Evolutionary conservation across 176 grass and related monocot genomes (phyloP).

Genomic region (Oryza brachyantha): DNA sequence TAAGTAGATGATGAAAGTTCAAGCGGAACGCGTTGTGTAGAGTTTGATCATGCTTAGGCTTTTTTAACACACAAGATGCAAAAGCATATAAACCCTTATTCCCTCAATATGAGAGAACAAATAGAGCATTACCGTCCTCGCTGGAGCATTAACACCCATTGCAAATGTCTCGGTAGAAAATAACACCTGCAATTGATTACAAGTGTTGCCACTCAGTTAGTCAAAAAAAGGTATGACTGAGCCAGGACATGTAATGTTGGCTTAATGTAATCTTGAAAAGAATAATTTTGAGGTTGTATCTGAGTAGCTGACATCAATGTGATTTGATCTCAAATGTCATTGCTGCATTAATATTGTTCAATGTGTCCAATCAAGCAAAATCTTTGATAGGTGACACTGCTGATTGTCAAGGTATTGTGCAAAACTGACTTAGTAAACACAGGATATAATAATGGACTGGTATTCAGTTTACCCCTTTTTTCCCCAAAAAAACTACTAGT

Average conservation of each 20-base stretch:
- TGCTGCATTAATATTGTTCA: neutral
- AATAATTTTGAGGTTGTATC: neutral
- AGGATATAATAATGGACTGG: neutral
- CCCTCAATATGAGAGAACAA: slow-evolving; percentile 3
- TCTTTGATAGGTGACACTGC: neutral
- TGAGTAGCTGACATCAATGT: neutral
- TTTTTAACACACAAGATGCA: slow-evolving; percentile 6
- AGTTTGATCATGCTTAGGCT: neutral
- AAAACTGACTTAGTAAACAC: neutral
- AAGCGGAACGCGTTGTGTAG: neutral
- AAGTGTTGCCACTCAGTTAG: slow-evolving; percentile 9
- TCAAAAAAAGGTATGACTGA: neutral
- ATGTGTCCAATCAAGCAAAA: slow-evolving; percentile 14
- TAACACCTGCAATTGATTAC: slow-evolving; percentile 62
- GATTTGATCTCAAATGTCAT: neutral
- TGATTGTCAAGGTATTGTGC: neutral
- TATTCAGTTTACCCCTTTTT: slow-evolving; percentile 18
- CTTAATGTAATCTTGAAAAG: neutral
- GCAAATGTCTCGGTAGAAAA: slow-evolving; percentile 99
- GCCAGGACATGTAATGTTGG: slow-evolving; percentile 18
- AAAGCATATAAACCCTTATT: slow-evolving; percentile 4
- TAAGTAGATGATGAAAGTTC: neutral
- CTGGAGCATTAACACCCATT: slow-evolving; percentile 98
- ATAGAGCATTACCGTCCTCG: slow-evolving; percentile 71
- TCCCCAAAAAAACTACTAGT: neutral